phyloP scores from a whole-genome alignment of 805 yeast species.

The Saturnispora besseyi region DNA sequence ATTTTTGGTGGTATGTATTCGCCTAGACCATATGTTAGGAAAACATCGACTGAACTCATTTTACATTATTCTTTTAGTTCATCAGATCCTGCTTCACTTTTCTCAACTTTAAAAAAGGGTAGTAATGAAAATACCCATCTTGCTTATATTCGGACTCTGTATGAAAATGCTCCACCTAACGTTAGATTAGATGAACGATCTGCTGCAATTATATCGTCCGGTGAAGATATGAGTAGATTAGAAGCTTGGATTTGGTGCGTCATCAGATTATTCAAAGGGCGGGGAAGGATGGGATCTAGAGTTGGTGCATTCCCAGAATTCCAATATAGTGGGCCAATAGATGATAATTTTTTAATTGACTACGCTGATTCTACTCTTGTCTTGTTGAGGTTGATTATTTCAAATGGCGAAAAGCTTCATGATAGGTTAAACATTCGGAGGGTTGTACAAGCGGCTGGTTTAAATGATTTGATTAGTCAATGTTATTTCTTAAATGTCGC shows the following conservation, averaged over 20 bases:
- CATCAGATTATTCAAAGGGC: slow-evolving; percentile 37
- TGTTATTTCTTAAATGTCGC: slow-evolving; percentile 34
- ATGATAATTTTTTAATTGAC: slow-evolving; percentile 53
- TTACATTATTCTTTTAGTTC: slow-evolving; percentile 42
- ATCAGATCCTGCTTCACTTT: slow-evolving; percentile 16
- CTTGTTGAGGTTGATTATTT: slow-evolving; percentile 39
- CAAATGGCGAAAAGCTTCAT: slow-evolving; percentile 29
- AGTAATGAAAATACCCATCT: slow-evolving; percentile 30
- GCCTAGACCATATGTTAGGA: slow-evolving; percentile 70
- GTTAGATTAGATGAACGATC: slow-evolving; percentile 22
- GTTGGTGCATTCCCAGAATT: slow-evolving; percentile 90
- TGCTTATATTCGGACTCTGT: slow-evolving; percentile 22
- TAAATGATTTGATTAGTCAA: slow-evolving; percentile 29
- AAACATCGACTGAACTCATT: slow-evolving; percentile 68
- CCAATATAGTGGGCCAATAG: slow-evolving; percentile 42
- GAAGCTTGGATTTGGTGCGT: slow-evolving; percentile 30
- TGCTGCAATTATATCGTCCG: slow-evolving; percentile 19
- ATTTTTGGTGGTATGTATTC: slow-evolving; percentile 73
- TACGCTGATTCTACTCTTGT: slow-evolving; percentile 44
- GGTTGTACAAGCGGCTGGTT: slow-evolving; percentile 34
- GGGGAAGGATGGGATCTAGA: slow-evolving; percentile 82
- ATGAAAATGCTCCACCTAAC: slow-evolving; percentile 14
- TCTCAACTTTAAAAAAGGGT: slow-evolving; percentile 21
- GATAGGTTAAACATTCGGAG: slow-evolving; percentile 42
- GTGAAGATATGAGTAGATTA: slow-evolving; percentile 21